phyloP scores from a whole-genome alignment of 768 basidiomycete species.

The Serendipita sp. region DNA sequence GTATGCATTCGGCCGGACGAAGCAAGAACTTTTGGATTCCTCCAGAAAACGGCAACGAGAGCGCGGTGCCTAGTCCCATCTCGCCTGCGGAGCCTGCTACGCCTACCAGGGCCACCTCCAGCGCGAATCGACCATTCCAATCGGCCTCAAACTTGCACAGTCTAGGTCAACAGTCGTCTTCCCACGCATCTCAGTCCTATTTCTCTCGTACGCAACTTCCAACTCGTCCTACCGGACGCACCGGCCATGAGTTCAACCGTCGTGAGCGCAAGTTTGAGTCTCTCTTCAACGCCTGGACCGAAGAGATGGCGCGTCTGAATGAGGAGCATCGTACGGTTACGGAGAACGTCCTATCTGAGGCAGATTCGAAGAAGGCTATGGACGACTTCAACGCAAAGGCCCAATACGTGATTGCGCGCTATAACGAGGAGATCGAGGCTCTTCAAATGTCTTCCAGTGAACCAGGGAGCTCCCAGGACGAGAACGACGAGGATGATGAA shows the following conservation, averaged over 20 bases:
- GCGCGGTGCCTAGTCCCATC: not conserved
- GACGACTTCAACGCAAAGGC: not conserved
- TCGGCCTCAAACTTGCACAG: not conserved
- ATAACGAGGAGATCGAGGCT: not conserved
- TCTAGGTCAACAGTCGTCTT: not conserved
- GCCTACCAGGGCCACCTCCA: not conserved
- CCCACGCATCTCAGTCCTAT: not conserved
- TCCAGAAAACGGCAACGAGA: not conserved
- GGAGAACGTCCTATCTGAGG: not conserved
- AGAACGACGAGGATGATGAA: not conserved
- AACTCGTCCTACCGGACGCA: not conserved
- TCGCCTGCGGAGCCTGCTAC: not conserved
- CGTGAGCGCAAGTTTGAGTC: constrained; percentile 1
- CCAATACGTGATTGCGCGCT: not conserved
- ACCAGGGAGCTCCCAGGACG: not conserved
- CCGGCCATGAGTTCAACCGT: constrained; percentile 2
- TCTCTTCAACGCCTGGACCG: not conserved
- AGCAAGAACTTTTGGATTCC: constrained; percentile 4
- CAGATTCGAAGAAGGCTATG: not conserved
- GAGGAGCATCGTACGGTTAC: not conserved
- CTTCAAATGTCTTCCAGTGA: constrained; percentile 3
- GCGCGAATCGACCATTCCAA: not conserved
- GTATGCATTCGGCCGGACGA: not conserved
- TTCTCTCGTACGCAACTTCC: not conserved
- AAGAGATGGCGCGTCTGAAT: not conserved